Conservation (phyloP, 768 basidiomycete species). For the Paxillus involutus region DNA sequence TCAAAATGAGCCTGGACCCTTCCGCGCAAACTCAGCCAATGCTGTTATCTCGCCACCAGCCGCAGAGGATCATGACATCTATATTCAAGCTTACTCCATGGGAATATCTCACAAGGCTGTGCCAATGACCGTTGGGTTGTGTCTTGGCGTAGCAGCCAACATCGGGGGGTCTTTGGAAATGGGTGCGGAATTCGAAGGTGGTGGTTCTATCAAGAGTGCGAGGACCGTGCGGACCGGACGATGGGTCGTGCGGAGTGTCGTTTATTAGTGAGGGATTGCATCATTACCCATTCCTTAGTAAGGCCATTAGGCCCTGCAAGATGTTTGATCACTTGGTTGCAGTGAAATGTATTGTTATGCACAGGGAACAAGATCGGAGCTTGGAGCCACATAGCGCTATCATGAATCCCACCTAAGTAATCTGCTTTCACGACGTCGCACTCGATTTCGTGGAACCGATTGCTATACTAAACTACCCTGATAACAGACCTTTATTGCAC, state of each 20-base stretch:
- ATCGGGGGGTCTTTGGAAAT: conserved; percentile 60
- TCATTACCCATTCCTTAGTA: neutral
- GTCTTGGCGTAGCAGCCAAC: conserved; percentile 63
- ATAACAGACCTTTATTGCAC: too few relatives aligned
- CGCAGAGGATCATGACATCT: conserved; percentile 34
- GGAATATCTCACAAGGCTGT: conserved; percentile 69
- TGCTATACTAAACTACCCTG: too few relatives aligned
- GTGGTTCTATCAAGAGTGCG: conserved; percentile 55
- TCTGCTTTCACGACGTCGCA: too few relatives aligned
- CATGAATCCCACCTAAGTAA: too few relatives aligned
- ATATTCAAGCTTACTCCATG: conserved; percentile 66
- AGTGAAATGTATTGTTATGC: too few relatives aligned
- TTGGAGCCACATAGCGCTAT: too few relatives aligned
- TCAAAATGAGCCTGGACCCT: conserved; percentile 64
- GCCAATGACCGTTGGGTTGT: conserved; percentile 71
- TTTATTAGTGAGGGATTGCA: conserved; percentile 50
- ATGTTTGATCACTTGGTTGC: too few relatives aligned
- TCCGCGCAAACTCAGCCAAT: conserved; percentile 63
- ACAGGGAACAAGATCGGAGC: too few relatives aligned
- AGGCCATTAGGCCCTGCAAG: too few relatives aligned
- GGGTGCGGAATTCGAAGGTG: conserved; percentile 48
- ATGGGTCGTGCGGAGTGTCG: conserved; percentile 66
- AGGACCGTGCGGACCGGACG: conserved; percentile 70
- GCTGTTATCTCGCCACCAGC: conserved; percentile 48
- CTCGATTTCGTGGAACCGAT: too few relatives aligned